These are phyloP conservation scores for Termitomyces bulborhizus DNA, from an alignment of 768 basidiomycete species.

Conservation along the genomic window DNA sequence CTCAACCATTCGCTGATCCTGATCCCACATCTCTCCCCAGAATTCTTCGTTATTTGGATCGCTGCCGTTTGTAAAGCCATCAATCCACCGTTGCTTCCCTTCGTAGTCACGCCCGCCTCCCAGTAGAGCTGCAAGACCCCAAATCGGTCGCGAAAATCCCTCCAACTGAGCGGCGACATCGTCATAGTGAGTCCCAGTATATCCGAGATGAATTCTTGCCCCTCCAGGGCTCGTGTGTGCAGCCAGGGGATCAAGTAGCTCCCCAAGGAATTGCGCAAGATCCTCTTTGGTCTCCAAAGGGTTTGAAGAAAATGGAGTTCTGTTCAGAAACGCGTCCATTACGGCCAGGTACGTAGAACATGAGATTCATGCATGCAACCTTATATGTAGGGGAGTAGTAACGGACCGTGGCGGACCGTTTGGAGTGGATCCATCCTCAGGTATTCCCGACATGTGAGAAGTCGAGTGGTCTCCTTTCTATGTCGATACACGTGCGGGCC, in stretches of 20 bases:
- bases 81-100: constrained; percentile 56
- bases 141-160: constrained; percentile 71
- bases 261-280: constrained; percentile 46
- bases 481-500: too few relatives aligned
- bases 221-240: constrained; percentile 70
- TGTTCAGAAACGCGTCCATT: constrained; percentile 29
- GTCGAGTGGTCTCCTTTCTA: too few relatives aligned
- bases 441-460: too few relatives aligned
- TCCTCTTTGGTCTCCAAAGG: constrained; percentile 57
- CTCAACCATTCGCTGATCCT: constrained; percentile 80
- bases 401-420: constrained; percentile 9
- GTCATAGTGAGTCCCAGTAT: constrained; percentile 70
- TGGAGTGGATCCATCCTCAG: neutral
- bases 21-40: constrained; percentile 71
- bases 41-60: constrained; percentile 62
- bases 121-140: constrained; percentile 65
- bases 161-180: constrained; percentile 68
- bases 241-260: constrained; percentile 60
- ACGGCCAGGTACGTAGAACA: neutral
- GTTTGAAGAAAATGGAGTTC: constrained; percentile 47
- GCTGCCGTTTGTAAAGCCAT: constrained; percentile 64
- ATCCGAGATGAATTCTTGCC: constrained; percentile 61
- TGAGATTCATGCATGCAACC: neutral
- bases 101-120: constrained; percentile 57
- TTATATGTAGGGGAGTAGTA: neutral